Base-by-base conservation (phyloP, 148 eudicot genomes). In the Agrostemma githago region DNA sequence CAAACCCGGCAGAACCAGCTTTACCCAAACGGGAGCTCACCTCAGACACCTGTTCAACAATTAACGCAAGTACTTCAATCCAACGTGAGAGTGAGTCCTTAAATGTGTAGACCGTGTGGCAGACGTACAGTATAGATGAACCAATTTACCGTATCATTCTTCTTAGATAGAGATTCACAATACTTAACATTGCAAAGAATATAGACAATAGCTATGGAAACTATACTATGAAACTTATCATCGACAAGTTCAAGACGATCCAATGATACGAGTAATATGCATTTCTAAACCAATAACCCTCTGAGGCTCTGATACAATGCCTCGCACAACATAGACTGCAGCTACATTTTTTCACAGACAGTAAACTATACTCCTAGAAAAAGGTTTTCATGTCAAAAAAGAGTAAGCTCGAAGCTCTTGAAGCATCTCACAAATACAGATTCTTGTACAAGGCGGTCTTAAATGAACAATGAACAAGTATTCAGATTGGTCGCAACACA, bases 1-100 rank as follows among this genome's bases (percentile, higher is more conserved):
- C 97, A 58, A 94, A 83, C 68, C 98, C 93, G 66, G 81, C 92
- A 46, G 90, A 78, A 63, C 98, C 96, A 72, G 97, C 98, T 85
- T 88, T 86, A 41, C 97, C 97, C 81, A 94, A 84, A 71, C 86
- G 84, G 48, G 93, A 82, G 84, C 98, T 84, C 83, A 94, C 82
- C 83, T 94, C 98, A 53, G 97, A 85, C 69, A 91, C 98, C 97
- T 94, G 84, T 65, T 54, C 4, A 70, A 61, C 62, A 66, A 8
- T 34, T 15, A 58, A 57, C 16, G 44, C 34, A 57, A 3, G 5
- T 42, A 16, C 38, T 62, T 58, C 34, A 19, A 6, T 10, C 70
- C n/a, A 11, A 42, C 53, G 15, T n/a, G 2, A 9, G 12, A 37
- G 6, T 12, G 1, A 64, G 15, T 8, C 40, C 65, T 9, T 21